Base-by-base conservation (phyloP, 1,284 basidiomycete species). In the Cutaneotrichosporon sp. region DNA sequence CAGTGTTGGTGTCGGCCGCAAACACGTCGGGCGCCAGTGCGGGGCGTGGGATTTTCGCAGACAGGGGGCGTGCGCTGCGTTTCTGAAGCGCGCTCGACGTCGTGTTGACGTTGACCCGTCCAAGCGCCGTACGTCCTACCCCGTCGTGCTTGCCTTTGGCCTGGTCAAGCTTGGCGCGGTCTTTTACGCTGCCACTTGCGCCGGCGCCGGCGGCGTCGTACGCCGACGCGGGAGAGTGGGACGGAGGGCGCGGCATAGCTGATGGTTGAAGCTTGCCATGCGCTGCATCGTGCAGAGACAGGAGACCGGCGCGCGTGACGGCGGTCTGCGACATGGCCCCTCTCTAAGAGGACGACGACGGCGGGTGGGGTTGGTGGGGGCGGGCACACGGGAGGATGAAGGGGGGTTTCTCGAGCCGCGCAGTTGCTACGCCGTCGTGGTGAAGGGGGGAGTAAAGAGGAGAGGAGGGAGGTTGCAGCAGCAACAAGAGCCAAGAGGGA, bases 21-120 rank as follows among this genome's bases (percentile, higher is more conserved):
- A 67, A 67, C 41, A 67, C 63, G 47, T 67, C 65, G 5, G 63
- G 62, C 12, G 53, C 37, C 7, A 56, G 26, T 2, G 63, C 51
- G 12, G 60, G 61, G 3, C 51, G 54, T 15, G 65, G 65, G 26
- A 65, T 58, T 17, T 49, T 36, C 14, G 43, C 50, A 4, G 47
- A 30, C 12, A 23, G 15, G 18, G 44, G 9, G 38, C 47, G 52
- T 18, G 38, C 15, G n/a, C 18, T 36, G 47, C 42, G 50, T 22
- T 38, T 52, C 38, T 41, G 53, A 4, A 41, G 44, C 12, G 37
- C 8, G 18, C 33, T 26, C 7, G 40, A 12, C 17, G 30, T 23
- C 12, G 41, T 42, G 36, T 60, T 56, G 43, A 56, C 40, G 38
- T 60, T 56, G 42, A 60, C 58, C 39, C 58, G 55, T 20, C 41